Conservation (phyloP, 495 filamentous ascomycete species). For the Cercophora scortea region DNA sequence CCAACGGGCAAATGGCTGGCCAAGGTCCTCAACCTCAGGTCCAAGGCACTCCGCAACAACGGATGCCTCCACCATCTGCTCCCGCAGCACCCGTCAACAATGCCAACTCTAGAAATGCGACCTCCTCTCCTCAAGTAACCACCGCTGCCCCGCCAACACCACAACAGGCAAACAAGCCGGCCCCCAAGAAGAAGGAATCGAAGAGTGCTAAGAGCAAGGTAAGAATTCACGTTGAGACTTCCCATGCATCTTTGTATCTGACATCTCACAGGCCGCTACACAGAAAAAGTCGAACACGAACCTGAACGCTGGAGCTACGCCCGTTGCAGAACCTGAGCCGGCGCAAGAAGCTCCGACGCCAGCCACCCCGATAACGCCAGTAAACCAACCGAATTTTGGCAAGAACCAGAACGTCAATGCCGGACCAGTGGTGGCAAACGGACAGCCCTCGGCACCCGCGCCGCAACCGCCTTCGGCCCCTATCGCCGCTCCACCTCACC, state of each 20-base stretch:
- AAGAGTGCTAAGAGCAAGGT: conserved; percentile 72
- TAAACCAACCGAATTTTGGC: conserved; percentile 55
- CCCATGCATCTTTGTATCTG: conserved; percentile 13
- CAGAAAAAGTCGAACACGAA: conserved; percentile 64
- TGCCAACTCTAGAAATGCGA: conserved; percentile 52
- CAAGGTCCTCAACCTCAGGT: conserved; percentile 53
- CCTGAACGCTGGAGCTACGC: conserved; percentile 56
- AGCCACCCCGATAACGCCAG: conserved; percentile 80
- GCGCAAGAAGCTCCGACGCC: conserved; percentile 71
- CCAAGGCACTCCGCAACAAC: conserved; percentile 66
- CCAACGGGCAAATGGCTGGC: conserved; percentile 58
- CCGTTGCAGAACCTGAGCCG: conserved; percentile 64
- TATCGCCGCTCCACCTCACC: conserved; percentile 38
- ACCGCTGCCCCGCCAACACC: conserved; percentile 82
- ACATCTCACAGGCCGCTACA: conserved; percentile 43
- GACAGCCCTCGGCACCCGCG: conserved; percentile 34
- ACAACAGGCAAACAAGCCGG: conserved; percentile 65
- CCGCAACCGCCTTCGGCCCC: conserved; percentile 34
- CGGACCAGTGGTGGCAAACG: conserved; percentile 36
- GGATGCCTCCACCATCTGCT: conserved; percentile 88
- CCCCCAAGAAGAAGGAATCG: conserved; percentile 77
- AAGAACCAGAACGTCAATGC: conserved; percentile 45
- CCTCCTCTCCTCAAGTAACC: conserved; percentile 70
- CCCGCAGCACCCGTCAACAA: conserved; percentile 43
- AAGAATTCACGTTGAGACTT: conserved; percentile 25